Evolutionary conservation across 1,284 basidiomycete species (phyloP).

Genomic region (Ustilago xerochloae): DNA sequence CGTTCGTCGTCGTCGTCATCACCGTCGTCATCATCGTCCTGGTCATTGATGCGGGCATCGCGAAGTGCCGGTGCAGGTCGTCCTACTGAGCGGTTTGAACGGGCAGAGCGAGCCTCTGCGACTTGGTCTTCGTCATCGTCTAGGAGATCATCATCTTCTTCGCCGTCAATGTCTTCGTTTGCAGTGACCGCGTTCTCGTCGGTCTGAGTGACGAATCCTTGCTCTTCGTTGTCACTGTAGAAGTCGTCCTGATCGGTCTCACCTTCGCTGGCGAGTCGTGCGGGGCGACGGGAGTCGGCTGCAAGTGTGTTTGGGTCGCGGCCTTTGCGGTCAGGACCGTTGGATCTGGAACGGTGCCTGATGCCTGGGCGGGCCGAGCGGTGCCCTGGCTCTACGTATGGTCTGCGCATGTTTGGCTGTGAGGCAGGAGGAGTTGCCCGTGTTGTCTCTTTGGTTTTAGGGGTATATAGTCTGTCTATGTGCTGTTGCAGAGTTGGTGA

Average conservation of each 20-base stretch:
- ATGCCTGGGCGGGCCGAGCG: constrained; percentile 46
- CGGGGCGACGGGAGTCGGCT: constrained; percentile 5
- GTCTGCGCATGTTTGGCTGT: constrained; percentile 29
- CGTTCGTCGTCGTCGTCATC: constrained; percentile 34
- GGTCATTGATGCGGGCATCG: constrained; percentile 16
- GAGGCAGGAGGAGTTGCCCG: not conserved
- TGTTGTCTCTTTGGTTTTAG: too few species aligned
- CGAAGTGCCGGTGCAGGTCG: constrained; percentile 25
- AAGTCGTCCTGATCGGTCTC: constrained; percentile 46
- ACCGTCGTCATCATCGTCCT: constrained; percentile 28
- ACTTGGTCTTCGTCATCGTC: constrained; percentile 17
- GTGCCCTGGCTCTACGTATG: constrained; percentile 44
- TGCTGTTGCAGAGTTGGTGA: not conserved
- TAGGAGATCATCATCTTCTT: constrained; percentile 24
- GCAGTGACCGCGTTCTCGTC: constrained; percentile 45
- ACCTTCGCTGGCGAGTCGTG: constrained; percentile 38
- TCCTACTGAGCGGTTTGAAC: constrained; percentile 15
- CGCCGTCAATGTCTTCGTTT: constrained; percentile 36
- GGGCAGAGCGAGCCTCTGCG: constrained; percentile 5
- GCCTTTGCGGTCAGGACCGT: constrained; percentile 43
- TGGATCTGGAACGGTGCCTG: constrained; percentile 37
- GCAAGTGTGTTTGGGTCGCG: constrained; percentile 36
- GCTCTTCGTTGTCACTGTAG: constrained; percentile 43
- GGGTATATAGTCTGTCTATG: too few species aligned
- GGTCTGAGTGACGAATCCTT: constrained; percentile 42